Evolutionary conservation across 208 protist species (phyloP), one percentile per base, ranked within the genome.

Genomic region (Leishmania gerbilli): DNA sequence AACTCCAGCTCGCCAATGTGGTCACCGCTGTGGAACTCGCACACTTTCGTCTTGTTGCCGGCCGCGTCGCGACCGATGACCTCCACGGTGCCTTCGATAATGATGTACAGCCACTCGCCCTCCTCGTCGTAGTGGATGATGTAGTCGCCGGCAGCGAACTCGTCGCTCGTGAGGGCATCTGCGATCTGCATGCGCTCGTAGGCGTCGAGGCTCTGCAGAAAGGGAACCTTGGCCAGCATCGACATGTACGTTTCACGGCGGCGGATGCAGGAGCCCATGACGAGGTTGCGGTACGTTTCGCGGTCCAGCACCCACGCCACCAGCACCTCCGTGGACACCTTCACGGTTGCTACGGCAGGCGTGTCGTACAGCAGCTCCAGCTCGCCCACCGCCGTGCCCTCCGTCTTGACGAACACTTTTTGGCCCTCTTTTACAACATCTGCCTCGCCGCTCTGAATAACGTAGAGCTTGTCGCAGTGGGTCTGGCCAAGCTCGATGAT

Each of bases 351-450:
- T 5, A 96, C 92, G 67, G 89, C 90, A 6, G 92, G 91, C 3
- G 95, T 97, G 75, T 98, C 91, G 85, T 98, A 98, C 76, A 98
- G 92, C 67, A 98, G 88, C 88, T 98, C 95, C 24, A 98, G 80
- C 88, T 98, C 93, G 40, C 95, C 95, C 68, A 98, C 92, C 27
- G 92, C 93, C 34, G 90, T 94, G 74, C 92, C 92, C 79, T 96
- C 93, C 68, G 84, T 93, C 85, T 98, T 98, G 71, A 96, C 83
- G 62, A 95, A 96, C 31, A 98, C 93, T 79, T 95, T 95, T 84
- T 96, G 91, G 42, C 93, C 93, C 84, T 97, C 93, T 71, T 95
- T 95, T 71, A 97, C 92, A 74, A 98, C 95, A 80, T 96, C 93
- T 7, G 92, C 92, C 74, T 92, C 82, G 13, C 95, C 95, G 58